Evolutionary conservation across 2,329 filamentous ascomycete genomes (phyloP).

Genomic region (Cladosporium sp.): DNA sequence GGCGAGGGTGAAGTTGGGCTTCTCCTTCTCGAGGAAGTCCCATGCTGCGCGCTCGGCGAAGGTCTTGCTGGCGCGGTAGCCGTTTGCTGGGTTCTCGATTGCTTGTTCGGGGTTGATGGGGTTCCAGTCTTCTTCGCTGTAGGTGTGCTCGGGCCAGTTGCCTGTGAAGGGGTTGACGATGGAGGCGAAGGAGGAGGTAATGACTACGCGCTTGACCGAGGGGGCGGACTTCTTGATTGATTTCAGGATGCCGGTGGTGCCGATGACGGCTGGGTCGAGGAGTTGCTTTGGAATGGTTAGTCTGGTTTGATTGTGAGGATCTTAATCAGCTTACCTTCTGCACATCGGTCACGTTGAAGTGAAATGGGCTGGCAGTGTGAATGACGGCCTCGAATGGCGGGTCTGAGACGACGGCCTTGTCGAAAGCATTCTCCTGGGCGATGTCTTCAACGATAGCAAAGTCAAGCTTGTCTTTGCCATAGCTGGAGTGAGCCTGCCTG

Average conservation of each 20-base stretch:
- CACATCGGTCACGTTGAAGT: slow-evolving; percentile 70
- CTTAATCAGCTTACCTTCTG: slow-evolving; percentile 49
- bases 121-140: slow-evolving; percentile 59
- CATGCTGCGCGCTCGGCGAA: slow-evolving; percentile 60
- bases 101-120: slow-evolving; percentile 56
- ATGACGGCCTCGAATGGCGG: slow-evolving; percentile 72
- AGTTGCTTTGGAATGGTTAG: slow-evolving; percentile 41
- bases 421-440: slow-evolving; percentile 67
- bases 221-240: slow-evolving; percentile 62
- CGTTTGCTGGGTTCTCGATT: slow-evolving; percentile 42
- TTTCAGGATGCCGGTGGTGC: slow-evolving; percentile 63
- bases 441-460: slow-evolving; percentile 73
- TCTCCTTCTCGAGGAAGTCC: slow-evolving; percentile 54
- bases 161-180: slow-evolving; percentile 61
- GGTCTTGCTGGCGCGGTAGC: slow-evolving; percentile 58
- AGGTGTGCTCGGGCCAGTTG: slow-evolving; percentile 48
- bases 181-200: slow-evolving; percentile 69
- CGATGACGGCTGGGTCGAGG: slow-evolving; percentile 62
- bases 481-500: slow-evolving; percentile 52
- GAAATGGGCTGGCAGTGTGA: slow-evolving; percentile 74
- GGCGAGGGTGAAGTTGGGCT: slow-evolving; percentile 51
- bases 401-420: slow-evolving; percentile 58
- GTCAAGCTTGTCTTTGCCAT: slow-evolving; percentile 58
- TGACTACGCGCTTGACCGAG: slow-evolving; percentile 70
- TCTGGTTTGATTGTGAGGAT: neutral